Evolutionary conservation across 768 basidiomycete genomes (phyloP), one percentile per base, ranked within the genome.

Genomic region (Mycena metata): DNA sequence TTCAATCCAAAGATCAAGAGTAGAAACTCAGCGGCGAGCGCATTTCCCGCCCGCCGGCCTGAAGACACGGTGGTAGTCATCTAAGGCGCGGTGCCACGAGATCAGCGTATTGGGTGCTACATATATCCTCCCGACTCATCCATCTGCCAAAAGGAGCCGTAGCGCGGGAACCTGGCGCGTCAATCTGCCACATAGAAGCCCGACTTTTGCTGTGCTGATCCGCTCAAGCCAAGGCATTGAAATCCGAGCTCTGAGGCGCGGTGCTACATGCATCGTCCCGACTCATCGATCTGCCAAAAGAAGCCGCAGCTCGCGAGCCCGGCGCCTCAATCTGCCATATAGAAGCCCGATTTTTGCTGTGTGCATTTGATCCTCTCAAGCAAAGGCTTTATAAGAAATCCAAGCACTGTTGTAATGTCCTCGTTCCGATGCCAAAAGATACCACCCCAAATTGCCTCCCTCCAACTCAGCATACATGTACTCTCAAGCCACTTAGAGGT

Each of bases 111-210:
- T n/a, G n/a, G n/a, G n/a, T n/a, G 11, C 39, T 39, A 39, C 39
- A n/a, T n/a, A n/a, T n/a, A 15, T 39, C 10, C 39, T 39, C 39
- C 9, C 39, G 39, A 39, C 39, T 39, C 39, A 39, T 39, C 39
- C 4, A 39, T 39, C 39, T 39, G 39, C 39, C 39, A 39, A 39
- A 39, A 10, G 39, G 11, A 39, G 39, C 39, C 39, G 39, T 10
- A 39, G 39, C 39, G 5, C 39, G 39, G 5, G 15, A 15, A 15
- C 21, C 8, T 49, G 49, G 46, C 24, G 23, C 54, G 39, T 41
- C 54, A 23, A 56, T 56, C 54, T 56, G 39, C 23, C 54, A 56
- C 17, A 41, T 56, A 24, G 54, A 56, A 56, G 54, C 36, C 21
- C 5, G 5, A 33, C n/a, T 21, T 19, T n/a, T 54, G 12, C 54